Percentiles rank a stretch among this genome's conserved stretches.
These are phyloP conservation scores for Colletotrichum plurivorum DNA, from an alignment of 2,329 filamentous ascomycete species.

Conservation along the genomic window DNA sequence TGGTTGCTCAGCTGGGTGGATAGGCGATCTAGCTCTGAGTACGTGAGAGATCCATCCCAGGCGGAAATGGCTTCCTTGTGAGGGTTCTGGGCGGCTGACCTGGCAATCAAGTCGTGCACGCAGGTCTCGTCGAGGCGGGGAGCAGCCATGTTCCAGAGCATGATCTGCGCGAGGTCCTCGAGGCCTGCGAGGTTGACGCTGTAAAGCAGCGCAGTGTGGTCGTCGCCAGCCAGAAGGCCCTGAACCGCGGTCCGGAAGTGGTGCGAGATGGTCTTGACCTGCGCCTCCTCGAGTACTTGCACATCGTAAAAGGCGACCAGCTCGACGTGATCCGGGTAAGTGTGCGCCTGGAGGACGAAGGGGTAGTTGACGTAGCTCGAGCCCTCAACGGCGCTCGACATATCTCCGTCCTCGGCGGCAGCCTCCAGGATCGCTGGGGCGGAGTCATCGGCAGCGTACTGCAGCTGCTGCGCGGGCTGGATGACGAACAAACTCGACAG, in stretches of 20 bases:
- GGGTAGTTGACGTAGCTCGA: conserved; percentile 1
- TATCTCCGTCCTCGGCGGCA: background rate
- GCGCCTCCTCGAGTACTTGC: background rate
- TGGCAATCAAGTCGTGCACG: background rate
- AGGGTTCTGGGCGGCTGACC: background rate
- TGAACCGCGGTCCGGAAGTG: background rate
- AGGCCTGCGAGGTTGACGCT: background rate
- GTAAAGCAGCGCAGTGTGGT: background rate
- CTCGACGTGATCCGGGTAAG: background rate
- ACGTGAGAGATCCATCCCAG: conserved; percentile 7
- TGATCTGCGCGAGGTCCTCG: background rate
- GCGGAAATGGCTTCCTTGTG: background rate
- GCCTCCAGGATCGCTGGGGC: background rate
- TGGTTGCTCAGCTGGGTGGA: background rate
- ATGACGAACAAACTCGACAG: background rate
- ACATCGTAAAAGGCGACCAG: background rate
- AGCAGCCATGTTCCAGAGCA: background rate
- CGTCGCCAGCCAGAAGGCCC: background rate
- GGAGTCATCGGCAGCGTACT: background rate
- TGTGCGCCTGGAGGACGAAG: conserved; percentile 7
- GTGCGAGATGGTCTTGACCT: background rate
- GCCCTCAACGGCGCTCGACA: background rate
- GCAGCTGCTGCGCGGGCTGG: background rate
- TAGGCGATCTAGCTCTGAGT: conserved; percentile 7
- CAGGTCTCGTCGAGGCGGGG: background rate